Base-by-base conservation (phyloP, 441 rosid genomes). In the Croton laevigatus region DNA sequence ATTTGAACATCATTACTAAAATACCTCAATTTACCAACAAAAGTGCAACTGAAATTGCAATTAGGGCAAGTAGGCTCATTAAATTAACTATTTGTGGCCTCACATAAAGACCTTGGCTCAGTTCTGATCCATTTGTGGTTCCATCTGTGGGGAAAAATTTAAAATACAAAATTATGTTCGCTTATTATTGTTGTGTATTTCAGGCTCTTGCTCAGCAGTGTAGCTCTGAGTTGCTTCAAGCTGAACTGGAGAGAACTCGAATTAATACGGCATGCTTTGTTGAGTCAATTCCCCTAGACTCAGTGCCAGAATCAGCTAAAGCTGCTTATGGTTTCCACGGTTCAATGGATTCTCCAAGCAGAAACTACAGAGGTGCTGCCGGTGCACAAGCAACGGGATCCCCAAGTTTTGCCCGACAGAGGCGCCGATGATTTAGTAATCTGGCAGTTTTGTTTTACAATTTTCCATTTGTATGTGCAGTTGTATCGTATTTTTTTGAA, bases 141-240 rank as follows among this genome's bases (percentile, higher is more conserved):
- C 6, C 22, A 11, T 27, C 16, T 5, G 13, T 37, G 37, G 37
- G 1, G 55, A 59, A 1, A 8, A 38, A 65, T 7, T 9, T 3
- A 38, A 20, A 59, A 64, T 66, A 54, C 42, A 40, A 4, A 40
- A 40, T 63, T 1, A 3, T 13, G 14, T 10, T 1, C 8, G 0
- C 59, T 60, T 34, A 1, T 17, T 10, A 12, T 27, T 38, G 22
- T 40, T 17, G 19, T 69, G 64, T 52, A 57, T 34, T 42, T 68
- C 87, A 91, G 98, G 97, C 96, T 63, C 83, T 92, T 53, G 94
- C 96, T 8, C 93, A 94, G 80, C 99, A 92, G 74, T 86, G 79
- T 65, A 85, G 92, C 74, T 72, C 89, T 0, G 99, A 92, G 72
- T 79, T 94, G 70, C 91, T 94, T 60, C 97, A 89, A 79, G 27